Evolutionary conservation across 2,329 filamentous ascomycete genomes (phyloP).

Genomic region (Chaetomium strumarium): DNA sequence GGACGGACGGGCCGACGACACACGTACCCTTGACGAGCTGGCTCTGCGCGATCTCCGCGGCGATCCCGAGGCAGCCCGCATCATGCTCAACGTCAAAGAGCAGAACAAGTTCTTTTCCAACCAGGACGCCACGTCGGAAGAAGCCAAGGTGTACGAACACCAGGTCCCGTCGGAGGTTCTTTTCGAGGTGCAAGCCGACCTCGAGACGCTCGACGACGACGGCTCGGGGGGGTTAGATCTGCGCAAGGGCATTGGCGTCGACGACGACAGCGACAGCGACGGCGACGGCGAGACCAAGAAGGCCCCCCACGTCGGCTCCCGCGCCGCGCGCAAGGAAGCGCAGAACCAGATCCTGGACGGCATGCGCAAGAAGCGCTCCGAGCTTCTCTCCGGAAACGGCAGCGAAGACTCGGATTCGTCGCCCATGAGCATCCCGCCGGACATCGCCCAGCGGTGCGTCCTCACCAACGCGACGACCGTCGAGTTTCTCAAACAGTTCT

Average conservation of each 20-base stretch:
- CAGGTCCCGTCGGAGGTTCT: slow-evolving; percentile 67
- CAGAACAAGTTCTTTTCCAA: slow-evolving; percentile 76
- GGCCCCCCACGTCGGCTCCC: slow-evolving; percentile 60
- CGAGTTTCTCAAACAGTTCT: slow-evolving; percentile 97
- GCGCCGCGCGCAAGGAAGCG: slow-evolving; percentile 57
- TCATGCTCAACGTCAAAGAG: slow-evolving; percentile 82
- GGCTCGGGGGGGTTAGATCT: slow-evolving; percentile 51
- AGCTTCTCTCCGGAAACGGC: slow-evolving; percentile 29
- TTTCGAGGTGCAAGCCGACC: slow-evolving; percentile 54
- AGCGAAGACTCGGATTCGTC: slow-evolving; percentile 40
- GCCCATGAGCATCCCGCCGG: slow-evolving; percentile 51
- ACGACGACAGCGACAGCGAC: slow-evolving; percentile 64
- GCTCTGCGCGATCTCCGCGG: slow-evolving; percentile 74
- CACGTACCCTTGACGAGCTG: slow-evolving; percentile 68
- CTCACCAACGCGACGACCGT: slow-evolving; percentile 85
- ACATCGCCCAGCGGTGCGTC: slow-evolving; percentile 53
- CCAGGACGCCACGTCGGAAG: slow-evolving; percentile 35
- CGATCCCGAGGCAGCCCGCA: slow-evolving; percentile 66
- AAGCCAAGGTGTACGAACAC: slow-evolving; percentile 53
- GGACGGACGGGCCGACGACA: slow-evolving; percentile 50
- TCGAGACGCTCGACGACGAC: slow-evolving; percentile 47
- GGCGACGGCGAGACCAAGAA: slow-evolving; percentile 55
- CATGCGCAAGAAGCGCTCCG: slow-evolving; percentile 54
- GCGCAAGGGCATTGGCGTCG: slow-evolving; percentile 58
- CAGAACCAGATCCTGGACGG: slow-evolving; percentile 62